Base-by-base conservation (phyloP, 1,284 basidiomycete species). In the Ceratobasidium sp. region DNA sequence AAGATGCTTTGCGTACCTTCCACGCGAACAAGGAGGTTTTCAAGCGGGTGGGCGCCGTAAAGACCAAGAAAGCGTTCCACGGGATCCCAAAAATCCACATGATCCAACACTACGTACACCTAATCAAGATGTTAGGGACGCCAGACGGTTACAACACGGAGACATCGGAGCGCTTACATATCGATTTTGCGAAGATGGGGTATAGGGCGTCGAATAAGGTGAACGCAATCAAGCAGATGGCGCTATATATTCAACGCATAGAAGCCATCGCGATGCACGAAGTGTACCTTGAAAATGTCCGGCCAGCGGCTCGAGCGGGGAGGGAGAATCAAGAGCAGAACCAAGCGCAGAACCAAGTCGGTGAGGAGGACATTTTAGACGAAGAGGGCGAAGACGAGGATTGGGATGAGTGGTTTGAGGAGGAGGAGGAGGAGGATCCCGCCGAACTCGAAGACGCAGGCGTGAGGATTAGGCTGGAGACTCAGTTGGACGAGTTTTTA, bases 1-100 rank as follows among this genome's bases (percentile, higher is more conserved):
- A 84, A 5, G 59, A 77, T 20, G 77, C 81, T 0, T 79, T 87
- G 0, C 44, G 50, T 0, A 28, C 56, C 0, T 88, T 87, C 69
- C 85, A 86, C 70, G n/a, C 78, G 0, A 71, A 82, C 33, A 83
- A 85, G 0, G 28, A 80, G 1, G 79, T 86, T 0, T 88, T 88
- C 75, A 65, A 82, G 10, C 75, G 78, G 0, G 80, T 83, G 4
- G 82, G 83, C 3, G 80, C 83, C 42, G 79, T 82, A 2, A 62
- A 74, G 10, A 61, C 57, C n/a, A n/a, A n/a, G n/a, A n/a, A n/a
- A n/a, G n/a, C n/a, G n/a, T n/a, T n/a, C n/a, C n/a, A n/a, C n/a
- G n/a, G 9, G 44, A 84, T 87, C 50, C 84, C 83, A 0, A 87
- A 87, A 73, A 33, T 87, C 2, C 86, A 87, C 67, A 79, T 80